phyloP scores from a whole-genome alignment of 1,284 basidiomycete genomes.

The Ustilago crameri region DNA sequence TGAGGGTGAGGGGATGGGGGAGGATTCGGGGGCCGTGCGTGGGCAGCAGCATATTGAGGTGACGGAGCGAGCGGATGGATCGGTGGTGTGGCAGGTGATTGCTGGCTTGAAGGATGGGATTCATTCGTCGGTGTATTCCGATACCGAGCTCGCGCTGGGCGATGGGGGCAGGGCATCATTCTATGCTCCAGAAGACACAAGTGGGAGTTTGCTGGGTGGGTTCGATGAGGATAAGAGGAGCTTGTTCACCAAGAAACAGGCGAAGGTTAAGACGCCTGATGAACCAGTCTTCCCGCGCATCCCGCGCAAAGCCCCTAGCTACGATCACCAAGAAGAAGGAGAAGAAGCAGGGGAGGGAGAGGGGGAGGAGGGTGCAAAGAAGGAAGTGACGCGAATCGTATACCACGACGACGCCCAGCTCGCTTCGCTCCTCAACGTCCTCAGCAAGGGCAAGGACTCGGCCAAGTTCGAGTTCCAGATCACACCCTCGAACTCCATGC shows the following conservation, averaged over 20 bases:
- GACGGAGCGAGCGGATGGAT: constrained; percentile 60
- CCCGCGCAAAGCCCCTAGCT: not conserved
- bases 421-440: constrained; percentile 49
- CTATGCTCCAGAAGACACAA: not conserved
- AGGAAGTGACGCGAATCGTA: constrained; percentile 47
- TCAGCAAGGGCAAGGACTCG: constrained; percentile 50
- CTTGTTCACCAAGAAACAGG: constrained; percentile 44
- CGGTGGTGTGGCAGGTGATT: constrained; percentile 63
- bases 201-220: constrained; percentile 9
- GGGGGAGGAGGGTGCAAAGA: not conserved
- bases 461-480: constrained; percentile 60
- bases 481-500: not conserved
- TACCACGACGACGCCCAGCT: constrained; percentile 62
- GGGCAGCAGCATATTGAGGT: constrained; percentile 56
- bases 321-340: not conserved
- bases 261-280: not conserved
- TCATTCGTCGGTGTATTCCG: constrained; percentile 32
- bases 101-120: constrained; percentile 36
- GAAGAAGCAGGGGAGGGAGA: not conserved
- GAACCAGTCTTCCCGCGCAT: constrained; percentile 2
- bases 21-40: not conserved
- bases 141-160: not conserved
- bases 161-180: no score
- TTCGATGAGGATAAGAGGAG: constrained; percentile 47
- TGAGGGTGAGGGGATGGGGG: not conserved